Base-by-base conservation (phyloP, 2,329 filamentous ascomycete species). In the Tothia fuscella region DNA sequence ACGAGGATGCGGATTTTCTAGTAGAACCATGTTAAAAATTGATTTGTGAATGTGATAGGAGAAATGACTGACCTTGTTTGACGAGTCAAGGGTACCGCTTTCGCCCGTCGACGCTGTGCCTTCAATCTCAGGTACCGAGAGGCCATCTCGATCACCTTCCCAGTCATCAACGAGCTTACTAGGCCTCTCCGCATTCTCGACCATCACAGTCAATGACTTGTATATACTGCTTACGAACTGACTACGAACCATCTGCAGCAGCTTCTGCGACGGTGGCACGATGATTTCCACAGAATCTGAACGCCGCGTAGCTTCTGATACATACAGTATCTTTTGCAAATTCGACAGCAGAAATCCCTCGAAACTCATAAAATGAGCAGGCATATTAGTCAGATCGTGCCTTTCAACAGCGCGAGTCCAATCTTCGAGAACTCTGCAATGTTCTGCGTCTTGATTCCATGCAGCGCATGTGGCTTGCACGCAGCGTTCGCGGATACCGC, bases 191-290 rank as follows among this genome's bases (percentile, higher is more conserved):
- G 91, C 89, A 59, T 94, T 96, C 62, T 96, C 91, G 1, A 98
- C 87, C 78, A 98, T 89, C 17, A 89, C 91, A 52, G 85, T 93
- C 28, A 98, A 65, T 5, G 86, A 86, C 59, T 93, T 93, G 62
- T 96, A 96, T 32, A 98, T 66, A 44, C 88, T 94, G 5, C 82
- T 87, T 13, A 94, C 87, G 55, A 98, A 98, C 55, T 93, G 86
- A 49, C 79, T 82, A 49, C 88, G 76, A 13, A 96, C 86, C 75
- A 88, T 86, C 58, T 93, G 84, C 32, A 96, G 67, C 32, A 95
- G 66, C 59, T 96, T 98, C 6, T 80, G 71, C 26, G 86, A 80
- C 4, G 91, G 93, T 14, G 89, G 81, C 19, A 82, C 74, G 43
- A 96, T 78, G 48, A 98, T 87, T 53, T 91, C 79, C 7, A 85